These are phyloP conservation scores for Gossypium gossypioides DNA, from an alignment of 441 rosid genomes.

Conservation along the genomic window DNA sequence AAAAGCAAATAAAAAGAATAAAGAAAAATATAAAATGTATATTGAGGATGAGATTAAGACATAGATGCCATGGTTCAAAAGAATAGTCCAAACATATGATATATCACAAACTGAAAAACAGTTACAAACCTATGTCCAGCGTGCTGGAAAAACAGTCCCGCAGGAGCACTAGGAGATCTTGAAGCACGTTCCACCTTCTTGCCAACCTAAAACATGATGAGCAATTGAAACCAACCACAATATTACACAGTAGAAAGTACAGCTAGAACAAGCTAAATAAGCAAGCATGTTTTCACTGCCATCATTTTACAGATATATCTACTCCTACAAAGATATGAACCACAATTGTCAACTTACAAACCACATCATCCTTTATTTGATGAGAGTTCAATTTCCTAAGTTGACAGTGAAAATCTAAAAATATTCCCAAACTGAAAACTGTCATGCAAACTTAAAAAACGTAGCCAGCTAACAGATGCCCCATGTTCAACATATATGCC, in stretches of 20 bases:
- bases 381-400: not conserved
- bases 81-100: not conserved
- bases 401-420: not conserved
- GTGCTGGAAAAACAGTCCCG: conserved; percentile 94
- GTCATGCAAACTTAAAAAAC: not conserved
- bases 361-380: not conserved
- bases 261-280: not conserved
- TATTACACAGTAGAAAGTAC: not conserved
- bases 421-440: not conserved
- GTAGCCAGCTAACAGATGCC: not conserved
- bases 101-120: not conserved
- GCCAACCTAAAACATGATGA: conserved; percentile 43
- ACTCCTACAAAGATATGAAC: not conserved
- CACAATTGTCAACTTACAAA: not conserved
- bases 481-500: not conserved
- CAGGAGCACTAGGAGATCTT: conserved; percentile 46
- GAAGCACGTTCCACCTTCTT: conserved; percentile 51
- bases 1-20: not conserved
- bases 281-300: not conserved
- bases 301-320: not conserved
- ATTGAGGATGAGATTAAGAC: not conserved
- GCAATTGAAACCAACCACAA: not conserved
- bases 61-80: not conserved
- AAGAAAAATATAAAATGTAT: not conserved
- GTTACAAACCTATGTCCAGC: conserved; percentile 80